These are phyloP conservation scores for Agapanthus africanus DNA, from an alignment of 106 monocot genomes.

Conservation along the genomic window DNA sequence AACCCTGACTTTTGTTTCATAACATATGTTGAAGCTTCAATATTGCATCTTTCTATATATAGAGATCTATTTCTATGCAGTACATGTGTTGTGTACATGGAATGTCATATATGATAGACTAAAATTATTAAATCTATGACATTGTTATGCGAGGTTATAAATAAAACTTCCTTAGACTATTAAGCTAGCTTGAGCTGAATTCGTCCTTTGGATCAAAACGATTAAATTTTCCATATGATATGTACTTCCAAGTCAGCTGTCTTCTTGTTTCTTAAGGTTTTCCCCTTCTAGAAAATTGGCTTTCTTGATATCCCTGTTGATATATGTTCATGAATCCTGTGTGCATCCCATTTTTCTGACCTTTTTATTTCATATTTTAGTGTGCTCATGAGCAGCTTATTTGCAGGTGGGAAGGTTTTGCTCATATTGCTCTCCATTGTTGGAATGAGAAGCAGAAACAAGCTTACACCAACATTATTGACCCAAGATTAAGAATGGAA, in stretches of 20 bases:
- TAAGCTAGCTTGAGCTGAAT: too few relatives aligned
- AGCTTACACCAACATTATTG: conserved; percentile 3
- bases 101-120: not conserved
- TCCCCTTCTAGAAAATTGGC: not conserved
- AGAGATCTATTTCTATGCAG: not conserved
- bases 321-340: not conserved
- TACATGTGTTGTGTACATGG: not conserved
- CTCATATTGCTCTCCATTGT: conserved; percentile 68
- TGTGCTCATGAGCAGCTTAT: conserved; percentile 1
- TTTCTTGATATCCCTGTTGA: not conserved
- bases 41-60: not conserved
- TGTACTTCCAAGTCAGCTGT: not conserved
- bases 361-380: not conserved
- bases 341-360: not conserved
- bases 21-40: too few relatives aligned
- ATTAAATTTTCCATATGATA: not conserved
- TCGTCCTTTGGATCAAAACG: not conserved
- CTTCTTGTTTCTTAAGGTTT: not conserved
- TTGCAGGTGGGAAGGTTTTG: conserved; percentile 89
- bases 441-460: conserved; percentile 53
- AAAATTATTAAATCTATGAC: not conserved
- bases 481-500: conserved; percentile 6
- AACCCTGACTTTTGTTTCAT: too few relatives aligned
- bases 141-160: not conserved
- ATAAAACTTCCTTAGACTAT: not conserved